Conservation (phyloP, 495 filamentous ascomycete species). For the Penicillium goetzii region DNA sequence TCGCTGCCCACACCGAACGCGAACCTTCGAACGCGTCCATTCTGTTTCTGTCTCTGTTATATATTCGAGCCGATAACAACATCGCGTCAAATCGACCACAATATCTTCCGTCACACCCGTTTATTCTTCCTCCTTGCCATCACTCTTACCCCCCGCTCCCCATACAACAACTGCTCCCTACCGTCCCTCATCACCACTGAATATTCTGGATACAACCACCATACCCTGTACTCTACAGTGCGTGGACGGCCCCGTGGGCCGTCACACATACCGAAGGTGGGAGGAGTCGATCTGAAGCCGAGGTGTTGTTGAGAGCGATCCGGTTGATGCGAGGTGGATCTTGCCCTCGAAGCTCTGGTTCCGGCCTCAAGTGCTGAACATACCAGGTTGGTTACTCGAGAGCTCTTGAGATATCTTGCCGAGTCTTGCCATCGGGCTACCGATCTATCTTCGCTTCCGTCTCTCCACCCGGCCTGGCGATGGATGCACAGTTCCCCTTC, state of each 20-base stretch:
- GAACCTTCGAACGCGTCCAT: not conserved
- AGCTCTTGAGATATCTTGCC: not conserved
- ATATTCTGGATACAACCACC: constrained; percentile 26
- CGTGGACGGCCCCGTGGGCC: constrained; percentile 54
- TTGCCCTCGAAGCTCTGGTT: not conserved
- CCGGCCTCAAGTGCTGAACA: not conserved
- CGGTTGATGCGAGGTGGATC: not conserved
- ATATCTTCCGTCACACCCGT: no score
- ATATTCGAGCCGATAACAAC: not conserved
- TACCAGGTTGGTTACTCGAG: not conserved
- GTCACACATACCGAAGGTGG: constrained; percentile 46
- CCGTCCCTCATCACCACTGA: not conserved
- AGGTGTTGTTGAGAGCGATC: not conserved
- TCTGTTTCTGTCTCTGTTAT: not conserved
- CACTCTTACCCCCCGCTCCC: not conserved
- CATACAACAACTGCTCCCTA: not conserved
- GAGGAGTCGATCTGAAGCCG: constrained; percentile 35
- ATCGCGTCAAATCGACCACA: no score
- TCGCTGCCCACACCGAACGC: no score
- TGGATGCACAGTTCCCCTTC: constrained; percentile 69
- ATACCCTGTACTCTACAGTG: constrained; percentile 32
- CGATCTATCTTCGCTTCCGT: constrained; percentile 7
- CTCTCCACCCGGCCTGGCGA: constrained; percentile 34
- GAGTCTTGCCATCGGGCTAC: not conserved
- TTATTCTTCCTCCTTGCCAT: not conserved